A percentile compares a stretch with the other conserved stretches of the same genome.
Conservation (phyloP, 257 asterid species). For the Nicotiana sylvestris region DNA sequence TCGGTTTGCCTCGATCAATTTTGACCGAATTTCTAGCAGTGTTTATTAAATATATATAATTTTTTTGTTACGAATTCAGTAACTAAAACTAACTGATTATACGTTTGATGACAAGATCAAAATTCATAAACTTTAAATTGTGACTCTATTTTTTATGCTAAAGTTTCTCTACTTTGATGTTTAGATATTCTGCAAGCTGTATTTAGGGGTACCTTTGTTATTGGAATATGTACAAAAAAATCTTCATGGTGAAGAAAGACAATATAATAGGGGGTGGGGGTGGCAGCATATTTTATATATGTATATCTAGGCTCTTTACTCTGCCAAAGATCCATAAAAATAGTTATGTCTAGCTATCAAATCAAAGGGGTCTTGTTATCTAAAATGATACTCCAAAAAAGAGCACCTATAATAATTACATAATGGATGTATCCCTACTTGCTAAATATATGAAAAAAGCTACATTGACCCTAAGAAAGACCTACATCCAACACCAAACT, state of each 20-base stretch:
- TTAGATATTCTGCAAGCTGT: slow-evolving; percentile 12
- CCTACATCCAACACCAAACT: neutral
- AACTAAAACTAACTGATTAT: no score
- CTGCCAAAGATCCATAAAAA: slow-evolving; percentile 10
- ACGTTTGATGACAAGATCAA: no score
- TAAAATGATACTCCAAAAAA: neutral
- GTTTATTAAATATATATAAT: no score
- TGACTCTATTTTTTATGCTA: neutral
- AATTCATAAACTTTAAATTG: no score
- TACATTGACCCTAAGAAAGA: neutral
- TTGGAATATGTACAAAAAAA: slow-evolving; percentile 14
- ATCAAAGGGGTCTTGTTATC: slow-evolving; percentile 13
- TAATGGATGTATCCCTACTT: neutral
- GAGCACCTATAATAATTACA: neutral
- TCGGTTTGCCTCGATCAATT: no score
- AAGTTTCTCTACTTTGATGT: slow-evolving; percentile 8
- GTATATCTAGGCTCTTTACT: slow-evolving; percentile 27
- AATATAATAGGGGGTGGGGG: slow-evolving; percentile 1
- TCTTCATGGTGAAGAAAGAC: slow-evolving; percentile 24
- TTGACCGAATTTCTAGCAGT: no score
- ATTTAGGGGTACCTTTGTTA: slow-evolving; percentile 6
- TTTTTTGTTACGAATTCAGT: no score
- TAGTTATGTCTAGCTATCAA: slow-evolving; percentile 12
- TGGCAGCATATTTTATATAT: neutral
- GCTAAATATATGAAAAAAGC: neutral